A percentile compares a stretch with the other conserved stretches of the same genome.
Conservation (phyloP, 495 filamentous ascomycete genomes). For the Amphirosellinia nigrospora region DNA sequence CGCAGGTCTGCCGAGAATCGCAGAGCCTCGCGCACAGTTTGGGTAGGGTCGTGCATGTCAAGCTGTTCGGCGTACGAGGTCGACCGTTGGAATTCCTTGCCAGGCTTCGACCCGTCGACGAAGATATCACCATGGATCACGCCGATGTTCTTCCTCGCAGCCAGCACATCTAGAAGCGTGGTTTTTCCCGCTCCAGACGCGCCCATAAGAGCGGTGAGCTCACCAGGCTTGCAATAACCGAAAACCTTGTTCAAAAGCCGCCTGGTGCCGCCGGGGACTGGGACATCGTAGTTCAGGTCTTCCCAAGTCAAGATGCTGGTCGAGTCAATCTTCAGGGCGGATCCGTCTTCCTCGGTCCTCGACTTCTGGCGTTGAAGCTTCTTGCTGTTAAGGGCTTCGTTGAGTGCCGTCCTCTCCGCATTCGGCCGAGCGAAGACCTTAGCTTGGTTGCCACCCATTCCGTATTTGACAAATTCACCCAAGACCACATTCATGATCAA, state of each 20-base stretch:
- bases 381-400: conserved; percentile 65
- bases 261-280: conserved; percentile 69
- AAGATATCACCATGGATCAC: conserved; percentile 75
- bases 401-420: conserved; percentile 70
- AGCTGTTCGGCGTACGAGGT: conserved; percentile 82
- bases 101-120: conserved; percentile 71
- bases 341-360: conserved; percentile 51
- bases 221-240: conserved; percentile 79
- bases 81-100: conserved; percentile 76
- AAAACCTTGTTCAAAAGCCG: conserved; percentile 73
- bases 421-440: conserved; percentile 77
- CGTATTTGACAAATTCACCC: conserved; percentile 77
- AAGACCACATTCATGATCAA: conserved; percentile 71
- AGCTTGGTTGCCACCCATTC: conserved; percentile 76
- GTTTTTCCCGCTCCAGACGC: conserved; percentile 89
- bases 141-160: conserved; percentile 77
- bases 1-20: conserved; percentile 83
- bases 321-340: conserved; percentile 69
- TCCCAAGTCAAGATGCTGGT: conserved; percentile 79
- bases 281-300: conserved; percentile 79
- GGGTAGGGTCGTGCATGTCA: conserved; percentile 78
- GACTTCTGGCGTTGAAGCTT: conserved; percentile 60
- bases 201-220: conserved; percentile 83
- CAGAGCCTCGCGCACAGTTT: conserved; percentile 84
- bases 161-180: conserved; percentile 79